Evolutionary conservation across 1,284 basidiomycete genomes (phyloP).

Genomic region (Leccinum griseonigrum): DNA sequence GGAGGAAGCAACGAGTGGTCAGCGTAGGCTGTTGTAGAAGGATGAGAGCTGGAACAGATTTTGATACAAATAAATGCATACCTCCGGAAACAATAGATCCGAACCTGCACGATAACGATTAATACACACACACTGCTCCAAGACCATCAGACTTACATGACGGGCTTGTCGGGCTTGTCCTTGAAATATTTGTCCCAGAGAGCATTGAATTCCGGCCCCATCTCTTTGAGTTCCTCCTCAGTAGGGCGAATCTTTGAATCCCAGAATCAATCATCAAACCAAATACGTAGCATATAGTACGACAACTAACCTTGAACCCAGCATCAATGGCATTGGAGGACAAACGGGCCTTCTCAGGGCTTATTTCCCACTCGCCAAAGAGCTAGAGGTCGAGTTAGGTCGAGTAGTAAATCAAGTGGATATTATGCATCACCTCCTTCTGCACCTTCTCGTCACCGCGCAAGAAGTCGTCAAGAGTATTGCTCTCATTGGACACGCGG

Average conservation of each 20-base stretch:
- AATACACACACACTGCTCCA: neutral
- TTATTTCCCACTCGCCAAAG: conserved; percentile 66
- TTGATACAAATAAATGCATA: conserved; percentile 14
- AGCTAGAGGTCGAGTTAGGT: conserved; percentile 35
- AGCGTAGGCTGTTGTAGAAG: conserved; percentile 49
- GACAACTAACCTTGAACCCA: conserved; percentile 58
- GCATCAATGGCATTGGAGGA: conserved; percentile 72
- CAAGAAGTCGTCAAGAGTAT: conserved; percentile 66
- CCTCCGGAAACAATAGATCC: conserved; percentile 63
- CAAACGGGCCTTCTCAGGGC: conserved; percentile 65
- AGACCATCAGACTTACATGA: conserved; percentile 44
- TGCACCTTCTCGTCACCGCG: conserved; percentile 61
- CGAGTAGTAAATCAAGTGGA: neutral
- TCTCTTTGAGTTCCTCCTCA: conserved; percentile 65
- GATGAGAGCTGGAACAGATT: conserved; percentile 6
- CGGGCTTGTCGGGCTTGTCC: conserved; percentile 74
- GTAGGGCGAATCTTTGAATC: conserved; percentile 57
- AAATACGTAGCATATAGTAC: neutral
- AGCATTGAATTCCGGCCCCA: conserved; percentile 72
- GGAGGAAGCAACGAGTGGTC: conserved; percentile 68
- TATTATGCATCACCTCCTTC: conserved; percentile 39
- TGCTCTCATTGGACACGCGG: conserved; percentile 64
- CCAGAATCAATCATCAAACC: neutral
- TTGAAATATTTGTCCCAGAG: conserved; percentile 70
- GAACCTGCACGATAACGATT: conserved; percentile 40